Conservation (phyloP, 1,284 basidiomycete genomes). For the Malassezia caprae region DNA sequence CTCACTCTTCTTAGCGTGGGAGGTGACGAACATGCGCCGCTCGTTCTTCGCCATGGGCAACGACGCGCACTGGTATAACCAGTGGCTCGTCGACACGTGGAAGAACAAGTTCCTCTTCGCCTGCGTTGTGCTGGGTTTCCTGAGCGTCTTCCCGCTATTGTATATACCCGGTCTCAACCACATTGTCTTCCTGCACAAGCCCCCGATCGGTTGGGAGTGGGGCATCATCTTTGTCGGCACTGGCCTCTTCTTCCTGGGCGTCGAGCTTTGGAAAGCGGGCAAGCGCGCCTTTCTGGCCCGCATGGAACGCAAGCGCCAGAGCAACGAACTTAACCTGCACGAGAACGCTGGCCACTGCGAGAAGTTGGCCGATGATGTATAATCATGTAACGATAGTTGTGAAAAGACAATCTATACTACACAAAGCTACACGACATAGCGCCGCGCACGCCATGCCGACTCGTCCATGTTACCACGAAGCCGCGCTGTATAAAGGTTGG, state of each 20-base stretch:
- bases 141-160: conserved; percentile 53
- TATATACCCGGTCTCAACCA: conserved; percentile 52
- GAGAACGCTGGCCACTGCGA: background rate
- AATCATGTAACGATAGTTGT: background rate
- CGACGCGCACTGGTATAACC: conserved; percentile 28
- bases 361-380: background rate
- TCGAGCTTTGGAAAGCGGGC: conserved; percentile 39
- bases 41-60: conserved; percentile 46
- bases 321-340: background rate
- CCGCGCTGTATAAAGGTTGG: conserved; percentile 16
- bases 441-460: background rate
- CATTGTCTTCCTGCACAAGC: conserved; percentile 45
- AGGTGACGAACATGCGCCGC: conserved; percentile 43
- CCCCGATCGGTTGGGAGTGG: conserved; percentile 45
- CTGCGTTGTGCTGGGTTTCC: conserved; percentile 50
- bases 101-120: conserved; percentile 41
- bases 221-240: conserved; percentile 42
- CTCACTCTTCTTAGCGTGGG: conserved; percentile 48
- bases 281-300: conserved; percentile 30
- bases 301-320: background rate
- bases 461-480: conserved; percentile 15
- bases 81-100: conserved; percentile 38
- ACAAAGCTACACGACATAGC: conserved; percentile 2
- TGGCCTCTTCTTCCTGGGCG: conserved; percentile 34
- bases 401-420: background rate